Conservation (phyloP, 306 rosid species). For the Rosa multiflora region DNA sequence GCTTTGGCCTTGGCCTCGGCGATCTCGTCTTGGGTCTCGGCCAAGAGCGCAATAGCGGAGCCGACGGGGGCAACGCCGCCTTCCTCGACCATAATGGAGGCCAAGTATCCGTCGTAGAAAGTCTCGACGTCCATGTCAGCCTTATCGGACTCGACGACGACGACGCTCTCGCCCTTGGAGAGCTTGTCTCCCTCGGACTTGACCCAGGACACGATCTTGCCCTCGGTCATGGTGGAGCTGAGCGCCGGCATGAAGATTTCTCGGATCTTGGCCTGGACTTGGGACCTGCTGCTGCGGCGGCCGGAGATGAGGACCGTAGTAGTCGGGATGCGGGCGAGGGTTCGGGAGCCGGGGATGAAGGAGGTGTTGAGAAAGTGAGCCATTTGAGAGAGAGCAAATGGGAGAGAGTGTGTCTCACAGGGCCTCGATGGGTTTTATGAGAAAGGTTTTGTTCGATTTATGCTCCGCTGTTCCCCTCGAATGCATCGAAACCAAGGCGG, state of each 20-base stretch:
- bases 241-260: conserved; percentile 99
- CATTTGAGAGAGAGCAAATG: conserved; percentile 37
- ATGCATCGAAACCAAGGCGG: conserved; percentile 80
- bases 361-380: conserved; percentile 76
- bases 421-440: not conserved
- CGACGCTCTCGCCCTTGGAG: conserved; percentile 94
- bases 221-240: conserved; percentile 98
- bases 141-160: conserved; percentile 96
- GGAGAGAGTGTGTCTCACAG: no score
- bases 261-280: conserved; percentile 78
- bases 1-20: conserved; percentile 66
- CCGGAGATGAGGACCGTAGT: conserved; percentile 7
- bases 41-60: conserved; percentile 83
- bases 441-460: not conserved
- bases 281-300: conserved; percentile 15
- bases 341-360: conserved; percentile 44
- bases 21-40: conserved; percentile 83
- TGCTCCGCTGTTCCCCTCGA: conserved; percentile 39
- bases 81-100: conserved; percentile 92
- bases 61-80: conserved; percentile 88
- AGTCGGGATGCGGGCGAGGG: conserved; percentile 28
- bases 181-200: conserved; percentile 94
- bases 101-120: conserved; percentile 90
- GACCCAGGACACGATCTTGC: conserved; percentile 93
- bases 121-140: conserved; percentile 99